Conservation (phyloP, 352 stramenopile species). For the Phytophthora hibernalis region DNA sequence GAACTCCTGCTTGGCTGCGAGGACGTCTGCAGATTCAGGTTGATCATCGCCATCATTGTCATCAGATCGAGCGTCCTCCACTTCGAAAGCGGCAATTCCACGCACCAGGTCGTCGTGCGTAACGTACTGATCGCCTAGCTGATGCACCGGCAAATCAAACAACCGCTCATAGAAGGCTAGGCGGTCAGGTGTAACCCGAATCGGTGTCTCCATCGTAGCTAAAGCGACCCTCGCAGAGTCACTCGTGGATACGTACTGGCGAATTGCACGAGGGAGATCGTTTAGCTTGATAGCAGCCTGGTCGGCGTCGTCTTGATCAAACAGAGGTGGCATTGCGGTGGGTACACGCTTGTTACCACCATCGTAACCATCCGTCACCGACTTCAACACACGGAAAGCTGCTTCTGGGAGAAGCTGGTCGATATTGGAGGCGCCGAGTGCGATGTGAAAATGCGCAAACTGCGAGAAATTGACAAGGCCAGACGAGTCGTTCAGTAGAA, state of each 20-base stretch:
- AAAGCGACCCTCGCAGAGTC: slow-evolving; percentile 10
- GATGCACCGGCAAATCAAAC: slow-evolving; percentile 53
- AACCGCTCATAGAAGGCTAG: slow-evolving; percentile 52
- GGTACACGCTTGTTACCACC: slow-evolving; percentile 14
- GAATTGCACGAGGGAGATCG: slow-evolving; percentile 55
- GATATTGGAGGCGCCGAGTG: slow-evolving; percentile 66
- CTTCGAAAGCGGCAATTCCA: slow-evolving; percentile 52
- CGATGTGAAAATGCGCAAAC: slow-evolving; percentile 91
- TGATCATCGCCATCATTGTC: slow-evolving; percentile 31
- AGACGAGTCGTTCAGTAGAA: slow-evolving; percentile 78
- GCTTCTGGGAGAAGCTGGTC: slow-evolving; percentile 82
- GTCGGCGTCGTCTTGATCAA: slow-evolving; percentile 17
- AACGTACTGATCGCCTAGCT: slow-evolving; percentile 54
- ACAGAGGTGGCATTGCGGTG: slow-evolving; percentile 7
- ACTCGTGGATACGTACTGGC: slow-evolving; percentile 43
- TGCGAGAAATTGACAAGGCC: slow-evolving; percentile 89
- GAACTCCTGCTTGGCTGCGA: slow-evolving; percentile 47
- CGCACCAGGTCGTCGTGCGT: slow-evolving; percentile 79
- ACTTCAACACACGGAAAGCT: slow-evolving; percentile 77
- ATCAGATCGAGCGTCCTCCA: slow-evolving; percentile 27
- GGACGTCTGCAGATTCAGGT: slow-evolving; percentile 19
- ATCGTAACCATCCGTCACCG: slow-evolving; percentile 39
- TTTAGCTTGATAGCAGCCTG: slow-evolving; percentile 61
- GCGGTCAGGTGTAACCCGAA: slow-evolving; percentile 23
- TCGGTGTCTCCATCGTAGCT: slow-evolving; percentile 7